Conservation (phyloP, 257 asterid genomes). For the Solanum ossicruentum region DNA sequence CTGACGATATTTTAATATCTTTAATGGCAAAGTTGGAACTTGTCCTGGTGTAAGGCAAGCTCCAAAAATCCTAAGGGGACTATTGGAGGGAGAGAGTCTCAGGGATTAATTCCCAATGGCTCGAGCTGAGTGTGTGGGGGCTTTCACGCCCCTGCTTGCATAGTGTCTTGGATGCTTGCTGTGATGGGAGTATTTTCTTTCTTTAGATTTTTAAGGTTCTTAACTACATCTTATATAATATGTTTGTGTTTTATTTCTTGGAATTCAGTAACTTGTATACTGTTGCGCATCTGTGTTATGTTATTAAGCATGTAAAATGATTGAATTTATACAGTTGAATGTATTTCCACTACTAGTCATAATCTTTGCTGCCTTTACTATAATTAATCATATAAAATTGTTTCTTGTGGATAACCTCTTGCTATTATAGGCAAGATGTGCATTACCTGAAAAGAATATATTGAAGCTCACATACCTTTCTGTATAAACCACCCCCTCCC, state of each 20-base stretch:
- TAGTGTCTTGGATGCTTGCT: not conserved
- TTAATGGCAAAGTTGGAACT: not conserved
- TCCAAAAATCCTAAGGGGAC: not conserved
- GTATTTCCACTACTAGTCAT: not conserved
- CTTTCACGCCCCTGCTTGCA: not conserved
- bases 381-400: not conserved
- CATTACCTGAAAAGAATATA: not conserved
- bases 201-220: not conserved
- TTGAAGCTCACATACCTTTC: not conserved
- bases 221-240: not conserved
- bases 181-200: not conserved
- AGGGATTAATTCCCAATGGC: not conserved
- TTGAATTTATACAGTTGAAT: not conserved
- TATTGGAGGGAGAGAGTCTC: not conserved
- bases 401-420: not conserved
- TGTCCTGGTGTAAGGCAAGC: not conserved
- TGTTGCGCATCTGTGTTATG: not conserved
- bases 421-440: not conserved
- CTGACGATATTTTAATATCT: not conserved
- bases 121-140: not conserved
- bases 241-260: not conserved
- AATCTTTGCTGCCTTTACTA: not conserved
- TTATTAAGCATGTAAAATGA: not conserved
- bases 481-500: not conserved
- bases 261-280: not conserved